These are phyloP conservation scores for Rhodotorula sp. DNA, from an alignment of 1,284 basidiomycete genomes.

Conservation along the genomic window DNA sequence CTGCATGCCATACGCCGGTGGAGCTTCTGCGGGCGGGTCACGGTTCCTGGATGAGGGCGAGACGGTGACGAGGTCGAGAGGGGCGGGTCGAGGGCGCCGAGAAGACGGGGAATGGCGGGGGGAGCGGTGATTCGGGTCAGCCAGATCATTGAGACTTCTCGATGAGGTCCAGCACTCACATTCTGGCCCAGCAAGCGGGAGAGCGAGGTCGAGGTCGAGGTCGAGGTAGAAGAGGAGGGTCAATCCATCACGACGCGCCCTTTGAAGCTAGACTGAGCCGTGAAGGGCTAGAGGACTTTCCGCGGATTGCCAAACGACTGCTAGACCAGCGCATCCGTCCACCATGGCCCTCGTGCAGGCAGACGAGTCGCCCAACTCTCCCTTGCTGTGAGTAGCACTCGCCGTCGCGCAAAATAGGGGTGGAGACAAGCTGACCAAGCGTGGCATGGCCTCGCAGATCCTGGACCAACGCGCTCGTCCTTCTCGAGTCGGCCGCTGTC, in stretches of 20 bases:
- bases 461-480: conserved; percentile 17
- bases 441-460: not conserved
- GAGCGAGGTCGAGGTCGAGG: too few species aligned
- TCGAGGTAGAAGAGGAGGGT: not conserved
- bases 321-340: too few species aligned
- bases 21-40: not conserved
- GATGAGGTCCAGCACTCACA: not conserved
- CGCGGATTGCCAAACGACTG: not conserved
- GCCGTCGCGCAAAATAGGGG: not conserved
- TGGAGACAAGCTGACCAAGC: not conserved
- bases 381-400: not conserved
- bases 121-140: too few species aligned
- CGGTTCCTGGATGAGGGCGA: conserved; percentile 4
- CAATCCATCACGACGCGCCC: not conserved
- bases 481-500: conserved; percentile 21
- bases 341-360: too few species aligned
- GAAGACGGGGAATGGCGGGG: too few species aligned
- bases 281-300: too few species aligned
- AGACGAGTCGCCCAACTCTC: not conserved
- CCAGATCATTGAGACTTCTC: not conserved
- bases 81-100: not conserved
- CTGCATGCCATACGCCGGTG: conserved; percentile 1
- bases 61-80: not conserved
- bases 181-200: too few species aligned
- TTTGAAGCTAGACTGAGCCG: too few species aligned